Base-by-base conservation (phyloP, 164 flowering plant species). In the Vitis rupestris region DNA sequence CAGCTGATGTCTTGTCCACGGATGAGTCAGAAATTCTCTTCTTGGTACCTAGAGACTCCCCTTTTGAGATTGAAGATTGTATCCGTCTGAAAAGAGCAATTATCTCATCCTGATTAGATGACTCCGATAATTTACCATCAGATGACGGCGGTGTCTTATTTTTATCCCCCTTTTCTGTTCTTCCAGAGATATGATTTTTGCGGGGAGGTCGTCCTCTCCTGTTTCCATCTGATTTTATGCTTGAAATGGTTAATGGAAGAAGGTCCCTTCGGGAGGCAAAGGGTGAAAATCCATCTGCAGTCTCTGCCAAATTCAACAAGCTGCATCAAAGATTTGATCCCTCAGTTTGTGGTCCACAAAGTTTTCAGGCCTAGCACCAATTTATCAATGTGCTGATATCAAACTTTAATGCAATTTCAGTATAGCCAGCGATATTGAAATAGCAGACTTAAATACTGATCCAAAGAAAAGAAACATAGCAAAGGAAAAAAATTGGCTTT, bases 251-350 rank as follows among this genome's bases (percentile, higher is more conserved):
- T 54, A 65, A 63, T 14, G 37, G 75, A 71, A 48, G 52, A 71
- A 48, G 52, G 52, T 30, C 64, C 63, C 75, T 76, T 29, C 52
- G 64, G 50, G 71, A 71, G 64, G 74, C 63, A 73, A 71, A 63
- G 9, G 30, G 37, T 64, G 70, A 74, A 72, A 72, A 44, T 59
- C 75, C 76, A 80, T 82, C 77, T 82, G 86, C 81, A 82, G 73
- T 79, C 81, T 85, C 94, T 82, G 89, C 76, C 89, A 87, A 87
- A 82, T 79, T 83, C 68, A 86, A 83, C 79, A 85, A 86, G 90
- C 91, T 86, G 91, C 91, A 86, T 75, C 82, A 78, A 84, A 75
- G 78, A 81, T 74, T 74, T 82, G 76, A 74, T 74, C 50, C 76
- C 82, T 89, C 86, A 85, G 89, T 80, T 59, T 71, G 53, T 63